Percentiles rank a stretch among this genome's conserved stretches.
These are phyloP conservation scores for Eimeria maxima DNA, from an alignment of 169 alveolate species.

Conservation along the genomic window DNA sequence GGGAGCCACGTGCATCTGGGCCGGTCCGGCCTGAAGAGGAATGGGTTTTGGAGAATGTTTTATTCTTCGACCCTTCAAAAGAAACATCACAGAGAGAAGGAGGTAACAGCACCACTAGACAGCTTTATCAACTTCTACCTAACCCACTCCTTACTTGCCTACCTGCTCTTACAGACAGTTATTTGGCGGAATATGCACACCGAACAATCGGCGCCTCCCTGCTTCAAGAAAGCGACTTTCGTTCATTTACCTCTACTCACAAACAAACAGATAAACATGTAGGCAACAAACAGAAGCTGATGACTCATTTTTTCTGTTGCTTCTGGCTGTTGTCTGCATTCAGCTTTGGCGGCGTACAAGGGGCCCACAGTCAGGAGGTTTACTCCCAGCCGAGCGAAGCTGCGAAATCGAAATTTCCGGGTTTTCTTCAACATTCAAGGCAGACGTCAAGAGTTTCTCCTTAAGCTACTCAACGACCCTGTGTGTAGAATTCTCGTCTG, in stretches of 20 bases:
- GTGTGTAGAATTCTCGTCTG: constrained; percentile 64
- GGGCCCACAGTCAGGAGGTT: constrained; percentile 79
- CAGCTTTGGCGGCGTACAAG: constrained; percentile 34
- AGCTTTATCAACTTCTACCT: neutral
- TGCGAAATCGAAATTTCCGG: constrained; percentile 77
- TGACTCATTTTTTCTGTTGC: neutral
- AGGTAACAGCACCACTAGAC: neutral
- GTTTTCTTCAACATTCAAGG: constrained; percentile 37
- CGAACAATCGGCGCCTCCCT: too few species aligned
- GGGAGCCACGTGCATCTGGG: neutral
- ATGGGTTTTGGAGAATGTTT: constrained; percentile 73
- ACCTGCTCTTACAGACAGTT: neutral
- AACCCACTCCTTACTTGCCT: neutral
- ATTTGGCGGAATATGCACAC: too few species aligned
- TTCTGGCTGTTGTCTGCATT: neutral
- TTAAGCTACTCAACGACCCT: constrained; percentile 78
- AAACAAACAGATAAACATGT: too few species aligned
- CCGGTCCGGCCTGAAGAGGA: constrained; percentile 35
- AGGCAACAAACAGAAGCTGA: neutral
- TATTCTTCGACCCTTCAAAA: constrained; percentile 71
- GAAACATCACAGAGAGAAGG: constrained; percentile 13
- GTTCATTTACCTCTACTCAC: too few species aligned
- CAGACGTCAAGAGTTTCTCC: constrained; percentile 44
- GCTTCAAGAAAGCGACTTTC: too few species aligned
- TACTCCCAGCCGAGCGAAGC: constrained; percentile 82